These are phyloP conservation scores for Pseudomassariella vexata DNA, from an alignment of 2,329 filamentous ascomycete genomes.

Conservation along the genomic window DNA sequence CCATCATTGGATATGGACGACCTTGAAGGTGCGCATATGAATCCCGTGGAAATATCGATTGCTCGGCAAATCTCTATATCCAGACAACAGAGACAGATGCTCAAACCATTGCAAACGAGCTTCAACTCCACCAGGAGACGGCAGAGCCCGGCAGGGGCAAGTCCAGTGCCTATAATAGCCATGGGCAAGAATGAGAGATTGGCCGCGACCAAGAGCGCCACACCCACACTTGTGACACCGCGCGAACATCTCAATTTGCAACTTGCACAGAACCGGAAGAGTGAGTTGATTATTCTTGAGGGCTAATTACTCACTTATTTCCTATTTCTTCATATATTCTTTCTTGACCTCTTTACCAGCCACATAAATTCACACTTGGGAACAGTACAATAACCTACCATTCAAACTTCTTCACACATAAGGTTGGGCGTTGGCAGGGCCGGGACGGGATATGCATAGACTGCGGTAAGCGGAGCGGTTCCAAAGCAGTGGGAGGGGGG, in stretches of 20 bases:
- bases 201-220: conserved; percentile 34
- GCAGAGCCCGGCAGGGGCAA: conserved; percentile 17
- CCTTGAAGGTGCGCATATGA: conserved; percentile 28
- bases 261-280: conserved; percentile 39
- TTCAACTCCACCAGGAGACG: conserved; percentile 13
- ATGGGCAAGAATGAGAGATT: conserved; percentile 27
- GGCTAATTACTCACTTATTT: conserved; percentile 16
- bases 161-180: conserved; percentile 13
- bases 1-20: conserved; percentile 31
- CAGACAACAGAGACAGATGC: conserved; percentile 52
- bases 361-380: too few species aligned
- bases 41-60: conserved; percentile 60
- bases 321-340: not conserved
- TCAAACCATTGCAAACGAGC: conserved; percentile 44
- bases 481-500: too few species aligned
- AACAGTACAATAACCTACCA: too few species aligned
- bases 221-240: conserved; percentile 39
- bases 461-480: too few species aligned
- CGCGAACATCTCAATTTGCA: conserved; percentile 25
- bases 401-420: too few species aligned
- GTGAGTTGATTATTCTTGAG: conserved; percentile 49
- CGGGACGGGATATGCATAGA: too few species aligned
- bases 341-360: too few species aligned
- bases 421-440: too few species aligned
- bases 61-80: conserved; percentile 64